phyloP scores from a whole-genome alignment of 129 eudicot genomes.

The Silybum marianum region DNA sequence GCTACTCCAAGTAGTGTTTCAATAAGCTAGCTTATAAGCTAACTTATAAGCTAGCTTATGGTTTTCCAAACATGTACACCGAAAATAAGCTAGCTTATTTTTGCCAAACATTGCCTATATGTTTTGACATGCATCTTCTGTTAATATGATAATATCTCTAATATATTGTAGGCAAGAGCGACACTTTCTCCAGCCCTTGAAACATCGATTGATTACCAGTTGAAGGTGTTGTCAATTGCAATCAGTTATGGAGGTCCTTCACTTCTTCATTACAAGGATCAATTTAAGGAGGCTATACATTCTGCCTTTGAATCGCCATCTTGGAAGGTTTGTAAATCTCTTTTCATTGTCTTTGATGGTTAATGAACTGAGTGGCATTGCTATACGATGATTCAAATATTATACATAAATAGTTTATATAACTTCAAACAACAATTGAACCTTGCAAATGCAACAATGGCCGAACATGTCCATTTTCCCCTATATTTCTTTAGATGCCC shows the following conservation, averaged over 20 bases:
- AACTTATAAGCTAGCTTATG: no score
- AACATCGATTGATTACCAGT: conserved; percentile 80
- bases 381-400: no score
- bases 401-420: background rate
- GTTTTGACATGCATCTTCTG: conserved; percentile 23
- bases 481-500: no score
- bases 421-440: background rate
- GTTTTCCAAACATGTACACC: no score
- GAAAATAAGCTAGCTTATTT: no score
- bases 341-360: background rate
- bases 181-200: conserved; percentile 95
- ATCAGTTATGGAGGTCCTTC: conserved; percentile 90
- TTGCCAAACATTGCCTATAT: no score
- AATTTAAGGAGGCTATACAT: conserved; percentile 70
- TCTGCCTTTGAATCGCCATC: conserved; percentile 93
- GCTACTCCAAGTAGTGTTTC: no score
- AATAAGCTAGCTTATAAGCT: no score
- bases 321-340: conserved; percentile 73
- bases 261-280: conserved; percentile 69
- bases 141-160: background rate
- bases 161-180: conserved; percentile 52
- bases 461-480: no score
- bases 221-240: conserved; percentile 90
- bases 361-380: background rate
- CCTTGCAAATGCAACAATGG: background rate